A percentile compares a stretch with the other conserved stretches of the same genome.
Conservation (phyloP, 345 rosid species). For the Ricinus communis region DNA sequence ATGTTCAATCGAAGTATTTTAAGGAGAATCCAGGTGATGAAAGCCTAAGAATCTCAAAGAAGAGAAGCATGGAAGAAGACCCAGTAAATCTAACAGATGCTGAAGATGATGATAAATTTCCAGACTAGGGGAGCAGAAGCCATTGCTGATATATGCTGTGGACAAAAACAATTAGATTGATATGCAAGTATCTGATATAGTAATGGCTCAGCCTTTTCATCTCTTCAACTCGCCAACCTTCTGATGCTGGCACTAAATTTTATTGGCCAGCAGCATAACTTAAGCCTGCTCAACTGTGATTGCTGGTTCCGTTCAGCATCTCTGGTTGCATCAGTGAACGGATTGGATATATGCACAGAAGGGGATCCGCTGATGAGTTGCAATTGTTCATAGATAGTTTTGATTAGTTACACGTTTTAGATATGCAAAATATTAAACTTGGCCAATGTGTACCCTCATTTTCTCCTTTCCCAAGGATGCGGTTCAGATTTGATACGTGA, state of each 20-base stretch:
- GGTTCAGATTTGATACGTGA: too few species aligned
- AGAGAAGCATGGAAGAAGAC: slow-evolving; percentile 24
- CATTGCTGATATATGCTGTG: too few species aligned
- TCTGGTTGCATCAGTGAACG: slow-evolving; percentile 1
- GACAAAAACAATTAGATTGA: neutral
- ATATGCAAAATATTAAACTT: neutral
- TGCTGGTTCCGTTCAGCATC: neutral
- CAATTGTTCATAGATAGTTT: slow-evolving; percentile 36
- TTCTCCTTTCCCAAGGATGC: too few species aligned
- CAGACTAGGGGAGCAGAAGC: slow-evolving; percentile 30
- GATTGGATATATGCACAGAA: slow-evolving; percentile 32
- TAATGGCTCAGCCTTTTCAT: neutral
- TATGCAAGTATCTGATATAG: neutral
- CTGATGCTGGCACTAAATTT: slow-evolving; percentile 7
- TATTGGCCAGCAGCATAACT: slow-evolving; percentile 5
- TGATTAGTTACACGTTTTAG: slow-evolving; percentile 15
- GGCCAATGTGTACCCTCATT: too few species aligned
- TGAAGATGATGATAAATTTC: slow-evolving; percentile 37
- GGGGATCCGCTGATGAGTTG: slow-evolving; percentile 20
- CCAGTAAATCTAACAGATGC: slow-evolving; percentile 24
- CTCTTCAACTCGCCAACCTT: neutral
- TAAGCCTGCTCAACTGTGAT: neutral
- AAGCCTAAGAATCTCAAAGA: slow-evolving; percentile 22
- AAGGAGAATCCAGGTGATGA: slow-evolving; percentile 24
- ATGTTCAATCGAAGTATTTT: slow-evolving; percentile 5